Percentiles rank a stretch among this genome's conserved stretches.
Evolutionary conservation across 1,284 basidiomycete species (phyloP).

Genomic region (Cutaneotrichosporon spelunceum): DNA sequence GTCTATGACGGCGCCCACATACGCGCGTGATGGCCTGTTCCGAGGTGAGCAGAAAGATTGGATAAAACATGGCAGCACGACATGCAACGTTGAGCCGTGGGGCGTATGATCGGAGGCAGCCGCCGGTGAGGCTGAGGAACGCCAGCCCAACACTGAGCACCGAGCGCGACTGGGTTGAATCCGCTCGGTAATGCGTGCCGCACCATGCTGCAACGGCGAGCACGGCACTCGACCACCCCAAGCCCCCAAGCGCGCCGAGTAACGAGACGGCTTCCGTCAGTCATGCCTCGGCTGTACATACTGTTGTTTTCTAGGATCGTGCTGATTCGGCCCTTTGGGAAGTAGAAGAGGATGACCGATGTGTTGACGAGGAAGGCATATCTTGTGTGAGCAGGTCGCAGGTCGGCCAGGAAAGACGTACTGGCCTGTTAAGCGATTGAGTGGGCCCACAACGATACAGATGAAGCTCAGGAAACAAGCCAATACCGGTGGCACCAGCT

Average conservation of each 20-base stretch:
- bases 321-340: slow-evolving; percentile 45
- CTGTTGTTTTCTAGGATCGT: slow-evolving; percentile 45
- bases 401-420: slow-evolving; percentile 25
- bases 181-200: slow-evolving; percentile 31
- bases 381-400: slow-evolving; percentile 21
- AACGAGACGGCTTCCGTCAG: slow-evolving; percentile 17
- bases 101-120: slow-evolving; percentile 40
- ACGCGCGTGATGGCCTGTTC: slow-evolving; percentile 36
- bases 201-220: slow-evolving; percentile 43
- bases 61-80: slow-evolving; percentile 47
- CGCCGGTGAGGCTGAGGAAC: slow-evolving; percentile 41
- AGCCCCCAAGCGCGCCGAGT: slow-evolving; percentile 35
- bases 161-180: slow-evolving; percentile 34
- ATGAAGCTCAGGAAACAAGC: slow-evolving; percentile 36
- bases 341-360: slow-evolving; percentile 49
- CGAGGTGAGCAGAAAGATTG: slow-evolving; percentile 46
- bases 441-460: slow-evolving; percentile 37
- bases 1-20: background rate
- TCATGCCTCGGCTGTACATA: slow-evolving; percentile 18
- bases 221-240: slow-evolving; percentile 40
- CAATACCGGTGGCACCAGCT: slow-evolving; percentile 16
- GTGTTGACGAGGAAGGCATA: slow-evolving; percentile 51
- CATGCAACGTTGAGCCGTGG: slow-evolving; percentile 43
- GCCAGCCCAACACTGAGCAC: slow-evolving; percentile 43
- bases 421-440: slow-evolving; percentile 37